Conservation (phyloP, 192 early-diverging fungal genomes). For the Diversispora epigaea region DNA sequence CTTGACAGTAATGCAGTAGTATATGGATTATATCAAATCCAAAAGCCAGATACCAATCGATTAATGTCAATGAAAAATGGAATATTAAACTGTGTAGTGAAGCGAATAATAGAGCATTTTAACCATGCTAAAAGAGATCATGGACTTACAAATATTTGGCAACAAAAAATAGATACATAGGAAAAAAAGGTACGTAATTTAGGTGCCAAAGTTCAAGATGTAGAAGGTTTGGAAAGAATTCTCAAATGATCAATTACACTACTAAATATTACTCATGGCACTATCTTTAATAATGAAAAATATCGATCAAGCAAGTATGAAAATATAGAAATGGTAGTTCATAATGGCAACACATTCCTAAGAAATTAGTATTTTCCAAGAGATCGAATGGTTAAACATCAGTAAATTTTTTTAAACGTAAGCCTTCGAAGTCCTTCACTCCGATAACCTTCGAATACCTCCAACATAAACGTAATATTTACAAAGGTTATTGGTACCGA, state of each 20-base stretch:
- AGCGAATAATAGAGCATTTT: constrained; percentile 22
- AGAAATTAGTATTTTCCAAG: no score
- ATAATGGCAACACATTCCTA: no score
- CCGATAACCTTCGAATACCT: no score
- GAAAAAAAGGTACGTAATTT: constrained; percentile 4
- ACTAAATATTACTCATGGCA: constrained; percentile 12
- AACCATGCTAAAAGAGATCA: constrained; percentile 12
- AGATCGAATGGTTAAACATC: no score
- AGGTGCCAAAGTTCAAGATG: constrained; percentile 13
- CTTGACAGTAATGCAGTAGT: constrained; percentile 27
- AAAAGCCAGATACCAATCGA: constrained; percentile 18
- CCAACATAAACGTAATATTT: no score
- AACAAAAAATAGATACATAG: constrained; percentile 17
- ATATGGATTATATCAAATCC: constrained; percentile 21
- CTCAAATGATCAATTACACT: constrained; percentile 14
- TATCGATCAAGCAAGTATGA: constrained; percentile 17
- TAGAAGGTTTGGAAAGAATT: constrained; percentile 29
- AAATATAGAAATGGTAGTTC: no score
- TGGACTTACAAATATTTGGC: constrained; percentile 8
- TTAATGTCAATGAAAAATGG: constrained; percentile 29
- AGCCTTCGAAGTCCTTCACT: no score
- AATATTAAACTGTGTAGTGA: constrained; percentile 9
- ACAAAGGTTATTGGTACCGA: no score
- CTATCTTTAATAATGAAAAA: constrained; percentile 25
- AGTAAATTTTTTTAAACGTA: no score